Percentiles rank a stretch among this genome's conserved stretches.
phyloP scores from a whole-genome alignment of 441 rosid genomes.

The Pelargonium myrrhifolium region DNA sequence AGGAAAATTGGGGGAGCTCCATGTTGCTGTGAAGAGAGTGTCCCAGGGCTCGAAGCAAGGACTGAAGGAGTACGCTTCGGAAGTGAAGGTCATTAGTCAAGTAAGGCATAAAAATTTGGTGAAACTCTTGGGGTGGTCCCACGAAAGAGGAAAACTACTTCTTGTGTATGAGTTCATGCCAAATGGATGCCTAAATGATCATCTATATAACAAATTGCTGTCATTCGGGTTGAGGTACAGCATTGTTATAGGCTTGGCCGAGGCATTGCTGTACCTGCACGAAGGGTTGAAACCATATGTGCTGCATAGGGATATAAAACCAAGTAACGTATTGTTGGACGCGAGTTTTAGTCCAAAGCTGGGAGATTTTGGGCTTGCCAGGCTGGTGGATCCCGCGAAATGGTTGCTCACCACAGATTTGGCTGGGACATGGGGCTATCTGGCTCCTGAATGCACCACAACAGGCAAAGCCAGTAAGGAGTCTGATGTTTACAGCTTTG shows the following conservation, averaged over 20 bases:
- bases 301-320: conserved; percentile 17
- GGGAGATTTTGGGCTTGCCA: conserved; percentile 21
- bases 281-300: conserved; percentile 17
- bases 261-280: conserved; percentile 21
- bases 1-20: conserved; percentile 19
- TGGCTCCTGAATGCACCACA: background rate
- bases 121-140: conserved; percentile 35
- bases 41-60: conserved; percentile 28
- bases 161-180: conserved; percentile 32
- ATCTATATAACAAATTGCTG: conserved; percentile 18
- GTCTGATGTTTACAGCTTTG: background rate
- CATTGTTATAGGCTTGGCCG: conserved; percentile 25
- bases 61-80: conserved; percentile 26
- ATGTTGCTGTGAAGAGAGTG: conserved; percentile 34
- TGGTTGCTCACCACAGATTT: background rate
- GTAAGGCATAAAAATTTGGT: conserved; percentile 33
- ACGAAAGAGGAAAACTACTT: conserved; percentile 27
- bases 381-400: conserved; percentile 15
- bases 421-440: background rate
- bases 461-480: background rate
- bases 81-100: conserved; percentile 29
- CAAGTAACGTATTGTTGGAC: conserved; percentile 14
- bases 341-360: conserved; percentile 8
- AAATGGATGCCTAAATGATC: conserved; percentile 30
- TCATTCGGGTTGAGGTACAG: conserved; percentile 25